phyloP scores from a whole-genome alignment of 345 rosid genomes.

The Populus nigra region DNA sequence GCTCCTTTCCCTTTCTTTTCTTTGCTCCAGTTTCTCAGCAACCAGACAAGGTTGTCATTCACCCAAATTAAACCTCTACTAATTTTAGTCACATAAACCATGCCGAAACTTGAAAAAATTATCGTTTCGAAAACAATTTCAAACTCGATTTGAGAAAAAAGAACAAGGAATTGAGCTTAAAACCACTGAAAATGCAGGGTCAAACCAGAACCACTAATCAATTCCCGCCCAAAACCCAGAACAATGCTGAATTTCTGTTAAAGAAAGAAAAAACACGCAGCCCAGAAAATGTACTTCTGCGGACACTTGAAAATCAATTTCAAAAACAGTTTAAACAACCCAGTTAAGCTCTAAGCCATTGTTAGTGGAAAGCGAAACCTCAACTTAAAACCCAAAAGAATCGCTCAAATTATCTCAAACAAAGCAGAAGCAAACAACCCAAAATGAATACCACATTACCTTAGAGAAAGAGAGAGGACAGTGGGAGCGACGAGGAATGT shows the following conservation, averaged over 20 bases:
- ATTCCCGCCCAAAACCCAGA: neutral
- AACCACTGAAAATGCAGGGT: neutral
- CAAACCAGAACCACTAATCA: neutral
- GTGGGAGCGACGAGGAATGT: conserved; percentile 7
- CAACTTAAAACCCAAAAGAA: neutral
- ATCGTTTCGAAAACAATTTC: neutral
- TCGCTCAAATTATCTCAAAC: neutral
- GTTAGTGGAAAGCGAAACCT: too few species aligned
- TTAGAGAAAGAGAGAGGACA: neutral
- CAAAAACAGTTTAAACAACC: neutral
- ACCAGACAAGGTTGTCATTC: neutral
- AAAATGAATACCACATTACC: neutral
- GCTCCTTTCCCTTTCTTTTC: neutral
- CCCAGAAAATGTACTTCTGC: neutral
- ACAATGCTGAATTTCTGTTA: neutral
- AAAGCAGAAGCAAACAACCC: neutral
- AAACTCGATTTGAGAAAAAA: neutral
- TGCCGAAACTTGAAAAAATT: neutral
- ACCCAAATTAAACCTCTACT: neutral
- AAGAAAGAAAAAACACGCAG: neutral
- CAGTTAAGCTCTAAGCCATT: too few species aligned
- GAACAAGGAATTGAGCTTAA: neutral
- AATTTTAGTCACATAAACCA: neutral
- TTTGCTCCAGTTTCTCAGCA: neutral
- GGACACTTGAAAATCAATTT: neutral